These are phyloP conservation scores for Magnolia changhungtana DNA, from an alignment of 164 flowering plant genomes.

Conservation along the genomic window DNA sequence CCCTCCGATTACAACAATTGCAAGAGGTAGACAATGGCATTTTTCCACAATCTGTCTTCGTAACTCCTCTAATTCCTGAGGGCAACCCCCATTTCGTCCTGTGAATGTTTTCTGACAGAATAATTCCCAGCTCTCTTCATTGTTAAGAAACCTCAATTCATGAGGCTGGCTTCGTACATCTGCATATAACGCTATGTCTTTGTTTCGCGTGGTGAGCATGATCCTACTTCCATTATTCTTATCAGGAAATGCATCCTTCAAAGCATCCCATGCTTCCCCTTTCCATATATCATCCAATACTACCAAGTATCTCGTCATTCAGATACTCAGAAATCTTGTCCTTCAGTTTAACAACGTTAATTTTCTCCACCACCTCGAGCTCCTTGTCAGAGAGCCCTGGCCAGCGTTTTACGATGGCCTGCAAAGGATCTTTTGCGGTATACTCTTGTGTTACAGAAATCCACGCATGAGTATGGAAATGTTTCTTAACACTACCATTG, in stretches of 20 bases:
- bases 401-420: slow-evolving; percentile 3
- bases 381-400: not conserved
- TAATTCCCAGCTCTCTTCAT: not conserved
- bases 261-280: slow-evolving; percentile 32
- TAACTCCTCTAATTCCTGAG: not conserved
- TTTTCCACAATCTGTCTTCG: slow-evolving; percentile 12
- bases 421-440: not conserved
- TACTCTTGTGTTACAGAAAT: slow-evolving; percentile 8
- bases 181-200: not conserved
- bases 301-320: slow-evolving; percentile 22
- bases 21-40: slow-evolving; percentile 22
- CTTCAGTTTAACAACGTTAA: not conserved
- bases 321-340: not conserved
- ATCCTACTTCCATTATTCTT: slow-evolving; percentile 32
- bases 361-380: slow-evolving; percentile 1
- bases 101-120: not conserved
- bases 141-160: not conserved
- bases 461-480: slow-evolving; percentile 20
- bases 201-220: slow-evolving; percentile 39
- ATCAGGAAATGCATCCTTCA: slow-evolving; percentile 35
- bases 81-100: no score
- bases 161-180: not conserved
- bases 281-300: slow-evolving; percentile 58
- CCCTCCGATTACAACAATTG: slow-evolving; percentile 14
- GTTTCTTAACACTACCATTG: not conserved